phyloP scores from a whole-genome alignment of 2,329 filamentous ascomycete species.

The Blumeriella jaapii region DNA sequence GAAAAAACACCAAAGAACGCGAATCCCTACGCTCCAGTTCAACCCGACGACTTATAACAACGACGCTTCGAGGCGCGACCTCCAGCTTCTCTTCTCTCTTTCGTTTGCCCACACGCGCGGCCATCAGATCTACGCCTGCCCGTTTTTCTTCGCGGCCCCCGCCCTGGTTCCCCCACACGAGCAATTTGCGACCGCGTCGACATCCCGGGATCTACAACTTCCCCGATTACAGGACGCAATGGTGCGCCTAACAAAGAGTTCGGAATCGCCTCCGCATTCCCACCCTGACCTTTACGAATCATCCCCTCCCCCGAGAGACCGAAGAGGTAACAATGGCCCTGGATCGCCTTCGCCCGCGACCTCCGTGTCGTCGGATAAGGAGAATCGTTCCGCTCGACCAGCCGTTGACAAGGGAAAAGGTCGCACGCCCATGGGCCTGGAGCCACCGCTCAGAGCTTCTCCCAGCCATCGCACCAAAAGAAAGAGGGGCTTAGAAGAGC shows the following conservation, averaged over 20 bases:
- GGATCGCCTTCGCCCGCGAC: slow-evolving; percentile 27
- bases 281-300: slow-evolving; percentile 25
- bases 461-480: slow-evolving; percentile 15
- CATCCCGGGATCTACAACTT: background rate
- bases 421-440: slow-evolving; percentile 32
- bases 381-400: slow-evolving; percentile 29
- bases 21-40: too few species aligned
- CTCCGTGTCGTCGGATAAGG: slow-evolving; percentile 36
- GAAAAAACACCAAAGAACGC: too few species aligned
- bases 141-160: background rate
- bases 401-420: slow-evolving; percentile 33
- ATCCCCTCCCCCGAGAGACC: slow-evolving; percentile 19
- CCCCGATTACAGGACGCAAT: slow-evolving; percentile 4
- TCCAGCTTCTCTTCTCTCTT: too few species aligned
- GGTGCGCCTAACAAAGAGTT: slow-evolving; percentile 18
- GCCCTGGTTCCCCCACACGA: background rate
- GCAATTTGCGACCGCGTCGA: background rate
- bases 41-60: too few species aligned
- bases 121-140: too few species aligned
- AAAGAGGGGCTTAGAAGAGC: slow-evolving; percentile 19
- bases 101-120: too few species aligned
- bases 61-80: too few species aligned
- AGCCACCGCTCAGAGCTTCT: slow-evolving; percentile 16
- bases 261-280: slow-evolving; percentile 21
- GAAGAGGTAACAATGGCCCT: background rate